Conservation (phyloP, 2,329 filamentous ascomycete genomes). For the Nakataea oryzae region DNA sequence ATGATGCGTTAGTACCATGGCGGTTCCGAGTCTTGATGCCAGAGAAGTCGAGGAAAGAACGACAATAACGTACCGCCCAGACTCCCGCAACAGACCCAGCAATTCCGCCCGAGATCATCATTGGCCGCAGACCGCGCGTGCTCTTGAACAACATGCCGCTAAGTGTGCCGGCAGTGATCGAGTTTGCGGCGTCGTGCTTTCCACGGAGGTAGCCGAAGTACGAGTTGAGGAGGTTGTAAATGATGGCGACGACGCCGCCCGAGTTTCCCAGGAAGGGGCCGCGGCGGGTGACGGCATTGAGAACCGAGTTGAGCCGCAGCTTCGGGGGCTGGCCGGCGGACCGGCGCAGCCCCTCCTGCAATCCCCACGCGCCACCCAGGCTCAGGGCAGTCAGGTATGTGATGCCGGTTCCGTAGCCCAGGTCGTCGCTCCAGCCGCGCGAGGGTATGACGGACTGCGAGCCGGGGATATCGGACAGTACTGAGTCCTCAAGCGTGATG, state of each 20-base stretch:
- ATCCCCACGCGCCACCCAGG: conserved; percentile 81
- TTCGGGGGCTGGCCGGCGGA: conserved; percentile 73
- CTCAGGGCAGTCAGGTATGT: conserved; percentile 85
- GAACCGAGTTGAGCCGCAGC: conserved; percentile 82
- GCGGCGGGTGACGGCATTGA: conserved; percentile 87
- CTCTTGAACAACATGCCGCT: conserved; percentile 97
- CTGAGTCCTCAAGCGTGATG: conserved; percentile 83
- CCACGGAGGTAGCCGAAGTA: conserved; percentile 68
- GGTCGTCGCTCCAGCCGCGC: conserved; percentile 93
- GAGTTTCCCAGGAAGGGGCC: conserved; percentile 96
- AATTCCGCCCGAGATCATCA: conserved; percentile 88
- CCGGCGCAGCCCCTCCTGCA: conserved; percentile 79
- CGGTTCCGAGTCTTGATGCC: neutral
- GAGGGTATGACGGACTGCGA: conserved; percentile 83
- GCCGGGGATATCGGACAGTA: conserved; percentile 76
- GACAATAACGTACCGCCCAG: conserved; percentile 61
- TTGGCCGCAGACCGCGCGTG: conserved; percentile 78
- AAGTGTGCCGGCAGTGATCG: conserved; percentile 70
- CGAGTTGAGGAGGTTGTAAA: conserved; percentile 91
- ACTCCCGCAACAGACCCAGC: conserved; percentile 75
- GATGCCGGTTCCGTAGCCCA: conserved; percentile 93
- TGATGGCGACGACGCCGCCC: conserved; percentile 87
- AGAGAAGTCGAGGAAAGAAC: neutral
- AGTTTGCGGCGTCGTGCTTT: conserved; percentile 85
- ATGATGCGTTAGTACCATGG: neutral